Conservation (phyloP, 2,329 filamentous ascomycete species). For the Metarhizium sp. region DNA sequence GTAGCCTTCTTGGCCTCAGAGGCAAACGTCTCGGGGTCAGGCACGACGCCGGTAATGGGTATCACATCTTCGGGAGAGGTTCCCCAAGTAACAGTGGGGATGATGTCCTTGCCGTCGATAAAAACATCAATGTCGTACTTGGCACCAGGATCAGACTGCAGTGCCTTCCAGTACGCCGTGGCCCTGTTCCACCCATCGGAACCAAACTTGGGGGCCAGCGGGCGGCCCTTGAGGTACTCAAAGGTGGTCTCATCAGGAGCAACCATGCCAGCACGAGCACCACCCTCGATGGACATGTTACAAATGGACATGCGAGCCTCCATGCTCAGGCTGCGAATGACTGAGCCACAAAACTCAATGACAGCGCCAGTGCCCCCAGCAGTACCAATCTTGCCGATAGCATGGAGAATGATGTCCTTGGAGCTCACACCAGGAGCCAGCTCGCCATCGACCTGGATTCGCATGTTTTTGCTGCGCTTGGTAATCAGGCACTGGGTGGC, state of each 20-base stretch:
- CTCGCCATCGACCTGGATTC: conserved; percentile 87
- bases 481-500: conserved; percentile 94
- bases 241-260: conserved; percentile 91
- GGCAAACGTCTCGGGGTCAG: conserved; percentile 78
- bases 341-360: conserved; percentile 95
- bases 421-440: conserved; percentile 86
- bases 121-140: conserved; percentile 84
- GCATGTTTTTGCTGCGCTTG: conserved; percentile 97
- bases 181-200: conserved; percentile 87
- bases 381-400: conserved; percentile 89
- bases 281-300: conserved; percentile 98
- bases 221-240: conserved; percentile 86
- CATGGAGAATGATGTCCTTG: conserved; percentile 89
- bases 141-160: conserved; percentile 79
- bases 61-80: conserved; percentile 94
- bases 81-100: conserved; percentile 92
- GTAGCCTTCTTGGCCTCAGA: conserved; percentile 71
- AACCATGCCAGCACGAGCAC: conserved; percentile 92
- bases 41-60: conserved; percentile 86
- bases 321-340: conserved; percentile 83
- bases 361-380: conserved; percentile 90
- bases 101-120: conserved; percentile 86
- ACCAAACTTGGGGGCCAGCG: conserved; percentile 75
- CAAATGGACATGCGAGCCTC: conserved; percentile 98
- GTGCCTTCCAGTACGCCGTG: conserved; percentile 74